Evolutionary conservation across 352 stramenopile species (phyloP).

Genomic region (Aphanomyces euteiches): DNA sequence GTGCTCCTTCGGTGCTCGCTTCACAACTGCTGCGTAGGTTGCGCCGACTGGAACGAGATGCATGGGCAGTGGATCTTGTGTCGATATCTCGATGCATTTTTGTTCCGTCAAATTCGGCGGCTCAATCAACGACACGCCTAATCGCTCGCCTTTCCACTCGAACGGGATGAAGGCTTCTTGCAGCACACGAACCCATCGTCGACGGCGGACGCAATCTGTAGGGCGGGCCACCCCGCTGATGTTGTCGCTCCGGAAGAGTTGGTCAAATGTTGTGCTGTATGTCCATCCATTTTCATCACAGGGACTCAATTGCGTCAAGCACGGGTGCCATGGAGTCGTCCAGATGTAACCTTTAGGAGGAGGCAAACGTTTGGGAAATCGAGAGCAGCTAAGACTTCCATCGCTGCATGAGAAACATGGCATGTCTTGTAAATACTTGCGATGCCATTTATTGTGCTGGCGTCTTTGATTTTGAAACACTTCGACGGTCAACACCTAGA

Average conservation of each 20-base stretch:
- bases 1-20: slow-evolving; percentile 10
- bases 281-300: slow-evolving; percentile 26
- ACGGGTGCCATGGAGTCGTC: slow-evolving; percentile 6
- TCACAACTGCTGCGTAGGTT: background rate
- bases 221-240: background rate
- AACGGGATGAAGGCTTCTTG: slow-evolving; percentile 1
- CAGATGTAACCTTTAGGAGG: slow-evolving; percentile 15
- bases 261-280: slow-evolving; percentile 9
- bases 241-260: background rate
- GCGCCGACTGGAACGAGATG: slow-evolving; percentile 16
- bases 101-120: background rate
- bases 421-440: slow-evolving; percentile 21
- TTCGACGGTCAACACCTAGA: slow-evolving; percentile 21
- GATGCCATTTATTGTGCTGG: slow-evolving; percentile 16
- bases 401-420: slow-evolving; percentile 17
- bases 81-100: background rate
- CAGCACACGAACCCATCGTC: slow-evolving; percentile 20
- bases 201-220: slow-evolving; percentile 13
- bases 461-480: slow-evolving; percentile 28
- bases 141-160: slow-evolving; percentile 23
- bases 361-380: slow-evolving; percentile 23
- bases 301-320: background rate
- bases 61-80: background rate
- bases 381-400: slow-evolving; percentile 1
- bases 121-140: slow-evolving; percentile 22